phyloP scores from a whole-genome alignment of 148 eudicot species.

The Rhododendron mucronatum region DNA sequence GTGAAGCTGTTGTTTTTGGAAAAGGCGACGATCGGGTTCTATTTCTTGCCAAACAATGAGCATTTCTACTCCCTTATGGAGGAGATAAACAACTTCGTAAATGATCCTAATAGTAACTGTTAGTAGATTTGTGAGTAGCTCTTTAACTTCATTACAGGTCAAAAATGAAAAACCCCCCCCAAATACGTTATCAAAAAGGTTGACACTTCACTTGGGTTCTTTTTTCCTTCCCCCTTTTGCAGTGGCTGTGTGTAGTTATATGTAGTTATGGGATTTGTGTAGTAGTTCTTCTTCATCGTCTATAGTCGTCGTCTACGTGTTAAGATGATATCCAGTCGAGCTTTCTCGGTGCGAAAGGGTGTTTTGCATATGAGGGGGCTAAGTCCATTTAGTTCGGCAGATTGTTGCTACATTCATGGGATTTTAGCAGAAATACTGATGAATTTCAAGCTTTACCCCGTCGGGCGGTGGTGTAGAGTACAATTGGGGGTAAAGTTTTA shows the following conservation, averaged over 20 bases:
- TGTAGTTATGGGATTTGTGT: background rate
- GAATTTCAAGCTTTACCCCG: constrained; percentile 4
- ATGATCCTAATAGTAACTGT: constrained; percentile 26
- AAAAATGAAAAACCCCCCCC: constrained; percentile 7
- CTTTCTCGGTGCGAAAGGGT: background rate
- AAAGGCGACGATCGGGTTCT: constrained; percentile 84
- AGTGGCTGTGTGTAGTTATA: constrained; percentile 22
- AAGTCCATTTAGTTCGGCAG: background rate
- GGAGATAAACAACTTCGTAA: constrained; percentile 56
- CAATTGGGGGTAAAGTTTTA: background rate
- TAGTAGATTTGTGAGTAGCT: constrained; percentile 15
- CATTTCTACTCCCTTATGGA: constrained; percentile 61
- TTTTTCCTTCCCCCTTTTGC: constrained; percentile 7
- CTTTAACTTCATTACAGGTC: background rate
- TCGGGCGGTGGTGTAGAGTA: background rate
- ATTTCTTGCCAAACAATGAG: constrained; percentile 79
- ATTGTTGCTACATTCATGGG: background rate
- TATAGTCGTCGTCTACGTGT: background rate
- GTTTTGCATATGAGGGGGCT: background rate
- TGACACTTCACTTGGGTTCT: constrained; percentile 19
- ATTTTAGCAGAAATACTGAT: background rate
- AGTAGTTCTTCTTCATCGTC: background rate
- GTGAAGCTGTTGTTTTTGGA: constrained; percentile 49
- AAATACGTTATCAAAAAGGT: constrained; percentile 23
- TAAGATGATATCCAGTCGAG: background rate